Evolutionary conservation across 352 stramenopile genomes (phyloP).

Genomic region (Phytophthora colocasiae): DNA sequence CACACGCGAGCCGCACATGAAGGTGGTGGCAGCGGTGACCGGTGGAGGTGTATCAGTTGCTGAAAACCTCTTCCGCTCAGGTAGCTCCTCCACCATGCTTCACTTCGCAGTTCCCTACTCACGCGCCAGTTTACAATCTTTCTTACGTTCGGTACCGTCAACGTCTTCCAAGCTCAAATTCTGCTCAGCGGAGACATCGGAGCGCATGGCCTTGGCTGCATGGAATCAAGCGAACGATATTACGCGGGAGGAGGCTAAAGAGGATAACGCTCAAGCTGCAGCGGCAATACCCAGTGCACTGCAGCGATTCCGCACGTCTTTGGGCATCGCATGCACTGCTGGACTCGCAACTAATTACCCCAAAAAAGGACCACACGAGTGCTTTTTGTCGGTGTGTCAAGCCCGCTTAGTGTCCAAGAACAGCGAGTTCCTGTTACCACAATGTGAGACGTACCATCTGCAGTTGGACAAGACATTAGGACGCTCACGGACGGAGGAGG

Average conservation of each 20-base stretch:
- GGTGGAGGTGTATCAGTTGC: slow-evolving; percentile 59
- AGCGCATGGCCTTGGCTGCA: slow-evolving; percentile 68
- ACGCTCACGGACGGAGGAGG: slow-evolving; percentile 67
- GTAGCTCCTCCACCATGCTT: slow-evolving; percentile 78
- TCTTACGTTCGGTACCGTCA: slow-evolving; percentile 37
- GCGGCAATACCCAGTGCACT: slow-evolving; percentile 35
- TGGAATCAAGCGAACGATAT: slow-evolving; percentile 56
- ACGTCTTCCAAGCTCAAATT: slow-evolving; percentile 40
- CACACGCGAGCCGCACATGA: slow-evolving; percentile 51
- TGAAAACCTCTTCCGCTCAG: slow-evolving; percentile 56
- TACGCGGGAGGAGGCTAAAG: slow-evolving; percentile 40
- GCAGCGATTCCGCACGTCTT: slow-evolving; percentile 39
- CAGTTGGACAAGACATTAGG: slow-evolving; percentile 68
- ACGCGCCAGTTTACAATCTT: slow-evolving; percentile 62
- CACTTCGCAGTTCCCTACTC: slow-evolving; percentile 76
- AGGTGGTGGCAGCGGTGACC: slow-evolving; percentile 64
- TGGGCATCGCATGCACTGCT: slow-evolving; percentile 80
- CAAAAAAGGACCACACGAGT: slow-evolving; percentile 69
- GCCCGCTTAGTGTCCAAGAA: slow-evolving; percentile 13
- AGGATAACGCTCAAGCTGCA: slow-evolving; percentile 28
- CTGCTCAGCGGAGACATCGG: slow-evolving; percentile 65
- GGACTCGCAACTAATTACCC: slow-evolving; percentile 69
- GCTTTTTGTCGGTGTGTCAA: slow-evolving; percentile 71
- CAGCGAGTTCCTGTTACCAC: slow-evolving; percentile 24
- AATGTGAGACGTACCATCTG: slow-evolving; percentile 67